These are phyloP conservation scores for Nigrospora oryzae DNA, from an alignment of 2,329 filamentous ascomycete genomes.

Conservation along the genomic window DNA sequence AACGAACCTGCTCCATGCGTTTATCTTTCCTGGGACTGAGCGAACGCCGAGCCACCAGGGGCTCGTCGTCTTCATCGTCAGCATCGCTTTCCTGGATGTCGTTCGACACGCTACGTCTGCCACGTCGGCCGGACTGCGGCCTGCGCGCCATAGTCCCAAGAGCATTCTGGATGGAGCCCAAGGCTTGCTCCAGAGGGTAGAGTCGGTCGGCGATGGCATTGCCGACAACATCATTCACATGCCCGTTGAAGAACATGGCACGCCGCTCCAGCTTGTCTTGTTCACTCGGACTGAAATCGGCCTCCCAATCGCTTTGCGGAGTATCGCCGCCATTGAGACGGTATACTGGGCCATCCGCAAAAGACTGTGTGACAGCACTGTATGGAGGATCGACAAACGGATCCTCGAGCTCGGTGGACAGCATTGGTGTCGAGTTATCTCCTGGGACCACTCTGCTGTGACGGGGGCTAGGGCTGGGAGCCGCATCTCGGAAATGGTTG, in stretches of 20 bases:
- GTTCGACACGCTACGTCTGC: slow-evolving; percentile 59
- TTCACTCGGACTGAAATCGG: slow-evolving; percentile 71
- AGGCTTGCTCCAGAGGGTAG: slow-evolving; percentile 70
- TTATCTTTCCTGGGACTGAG: slow-evolving; percentile 72
- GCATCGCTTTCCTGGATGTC: slow-evolving; percentile 77
- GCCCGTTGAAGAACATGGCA: slow-evolving; percentile 82
- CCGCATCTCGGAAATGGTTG: slow-evolving; percentile 53
- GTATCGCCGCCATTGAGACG: slow-evolving; percentile 55
- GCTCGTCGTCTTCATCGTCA: slow-evolving; percentile 82
- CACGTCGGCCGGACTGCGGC: slow-evolving; percentile 46
- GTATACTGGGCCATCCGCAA: slow-evolving; percentile 42
- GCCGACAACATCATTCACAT: slow-evolving; percentile 80
- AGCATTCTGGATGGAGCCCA: slow-evolving; percentile 67
- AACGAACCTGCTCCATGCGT: slow-evolving; percentile 73
- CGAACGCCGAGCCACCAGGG: slow-evolving; percentile 52
- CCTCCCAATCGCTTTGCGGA: slow-evolving; percentile 86
- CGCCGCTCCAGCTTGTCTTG: slow-evolving; percentile 75
- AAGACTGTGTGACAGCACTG: slow-evolving; percentile 34
- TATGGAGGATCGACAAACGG: slow-evolving; percentile 48
- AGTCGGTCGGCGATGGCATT: slow-evolving; percentile 68
- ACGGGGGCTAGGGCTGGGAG: slow-evolving; percentile 64
- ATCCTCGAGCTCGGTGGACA: slow-evolving; percentile 51
- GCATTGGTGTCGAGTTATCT: slow-evolving; percentile 35
- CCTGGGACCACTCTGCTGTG: slow-evolving; percentile 40
- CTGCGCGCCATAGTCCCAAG: slow-evolving; percentile 50